Base-by-base conservation (phyloP, 345 rosid genomes). In the Sonneratia caseolaris region DNA sequence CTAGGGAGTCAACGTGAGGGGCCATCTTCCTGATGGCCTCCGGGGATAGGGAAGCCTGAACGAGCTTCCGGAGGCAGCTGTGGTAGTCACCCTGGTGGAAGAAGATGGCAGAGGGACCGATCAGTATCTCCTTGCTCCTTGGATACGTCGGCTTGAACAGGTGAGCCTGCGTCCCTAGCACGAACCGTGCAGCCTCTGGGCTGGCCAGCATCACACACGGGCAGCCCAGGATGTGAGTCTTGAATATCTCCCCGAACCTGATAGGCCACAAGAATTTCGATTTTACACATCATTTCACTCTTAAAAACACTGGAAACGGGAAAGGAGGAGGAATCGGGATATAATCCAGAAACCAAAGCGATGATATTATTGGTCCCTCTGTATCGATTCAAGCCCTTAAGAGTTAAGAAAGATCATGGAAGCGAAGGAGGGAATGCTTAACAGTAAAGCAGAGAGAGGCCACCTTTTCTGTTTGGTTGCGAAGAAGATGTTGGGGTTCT, bases 91-190 rank as follows among this genome's bases (percentile, higher is more conserved):
- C 98, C 76, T 88, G 91, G 78, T 94, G 98, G 51, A 88, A 94
- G 71, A 94, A 94, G 71, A 94, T 75, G 5, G 96, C 97, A 1
- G 90, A 84, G 8, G 89, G 93, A 0, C 98, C 98, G 11, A 94
- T 84, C 70, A 94, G 83, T 37, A 78, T 84, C 71, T 94, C 98
- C 80, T 94, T 94, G 80, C 96, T 90, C 74, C 86, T 87, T 5
- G 98, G 98, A 77, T 90, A 94, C 7, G 97, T 91, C 7, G 98
- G 97, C 79, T 83, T 88, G 87, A 94, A 91, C 81, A 94, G 69
- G 48, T 88, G 89, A 70, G 97, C 85, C 66, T 83, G 85, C 0
- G 95, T 86, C 48, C 79, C 86, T 36, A 94, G 75, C 53, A 94
- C 91, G 72, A 87, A 90, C 61, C 88, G 81, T 1, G 96, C 87